Base-by-base conservation (phyloP, 139 green algal genomes). In the Haematococcus sp. region DNA sequence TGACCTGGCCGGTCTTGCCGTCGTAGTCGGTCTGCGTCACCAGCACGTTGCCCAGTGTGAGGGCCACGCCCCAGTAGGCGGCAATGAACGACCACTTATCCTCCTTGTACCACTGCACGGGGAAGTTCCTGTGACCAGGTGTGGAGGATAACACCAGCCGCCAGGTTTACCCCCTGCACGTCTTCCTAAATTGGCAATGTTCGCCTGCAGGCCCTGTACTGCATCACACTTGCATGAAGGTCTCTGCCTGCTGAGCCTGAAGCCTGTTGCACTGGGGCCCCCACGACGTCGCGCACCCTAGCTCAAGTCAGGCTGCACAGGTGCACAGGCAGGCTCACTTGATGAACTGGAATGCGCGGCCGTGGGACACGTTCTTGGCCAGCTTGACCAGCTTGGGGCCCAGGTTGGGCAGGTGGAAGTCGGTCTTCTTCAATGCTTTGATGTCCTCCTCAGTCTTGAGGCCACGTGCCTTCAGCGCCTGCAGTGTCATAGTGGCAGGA, bases 11-110 rank as follows among this genome's bases (percentile, higher is more conserved):
- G 40, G 40, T 49, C 40, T 49, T 49, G 40, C 40, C 11, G 40
- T 49, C 40, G 11, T 19, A 49, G 40, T 49, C 40, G 22, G 52
- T 60, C 40, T 49, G 40, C 7, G 40, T 49, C 40, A 49, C 46
- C 63, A 54, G 63, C 59, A 70, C 63, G 1, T 60, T 33, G 35
- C 75, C 75, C 44, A 80, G 27, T 32, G 43, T 19, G 11, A 80
- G 44, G 16, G 27, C 75, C 32, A 75, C 22, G 19, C 35, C 68
- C 75, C 75, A 80, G 52, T 68, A 80, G 20, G 75, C 75, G 31
- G 75, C 4, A 4, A 80, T 68, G 35, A 76, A 43, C 11, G 67
- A 67, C n/a, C 69, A 9, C 1, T 68, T 43, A 59, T 80, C 70
- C 15, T 43, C 31, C 16, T 23, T 27, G 22, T 68, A 77, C 13